Evolutionary conservation across 805 yeast species (phyloP).

Genomic region (Sugiyamaella valdiviana): DNA sequence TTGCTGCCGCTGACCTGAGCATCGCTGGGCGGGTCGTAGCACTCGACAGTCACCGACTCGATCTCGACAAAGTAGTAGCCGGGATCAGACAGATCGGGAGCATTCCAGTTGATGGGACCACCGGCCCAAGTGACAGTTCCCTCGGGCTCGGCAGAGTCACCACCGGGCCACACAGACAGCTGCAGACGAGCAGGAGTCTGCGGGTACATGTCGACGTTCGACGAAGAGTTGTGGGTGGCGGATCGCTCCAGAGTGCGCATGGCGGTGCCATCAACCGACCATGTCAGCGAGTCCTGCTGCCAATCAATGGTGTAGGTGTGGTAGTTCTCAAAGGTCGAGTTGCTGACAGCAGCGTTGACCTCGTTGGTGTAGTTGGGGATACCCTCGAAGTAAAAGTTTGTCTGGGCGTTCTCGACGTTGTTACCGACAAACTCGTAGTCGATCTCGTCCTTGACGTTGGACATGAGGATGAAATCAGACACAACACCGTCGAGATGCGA

Average conservation of each 20-base stretch:
- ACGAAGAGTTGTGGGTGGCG: constrained; percentile 53
- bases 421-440: constrained; percentile 85
- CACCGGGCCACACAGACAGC: constrained; percentile 52
- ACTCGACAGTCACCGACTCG: constrained; percentile 52
- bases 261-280: constrained; percentile 65
- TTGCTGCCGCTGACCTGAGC: constrained; percentile 41
- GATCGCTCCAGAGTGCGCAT: constrained; percentile 58
- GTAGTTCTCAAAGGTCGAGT: constrained; percentile 53
- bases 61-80: constrained; percentile 79
- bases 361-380: constrained; percentile 60
- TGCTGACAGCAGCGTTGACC: constrained; percentile 33
- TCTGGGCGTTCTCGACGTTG: constrained; percentile 58
- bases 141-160: constrained; percentile 41
- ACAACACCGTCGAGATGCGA: constrained; percentile 77
- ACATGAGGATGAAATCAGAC: constrained; percentile 72
- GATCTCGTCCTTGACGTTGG: constrained; percentile 84
- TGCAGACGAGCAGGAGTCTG: constrained; percentile 88
- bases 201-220: constrained; percentile 67
- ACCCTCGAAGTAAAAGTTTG: constrained; percentile 79
- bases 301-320: constrained; percentile 78
- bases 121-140: constrained; percentile 85
- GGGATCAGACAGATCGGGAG: constrained; percentile 59
- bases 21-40: constrained; percentile 67
- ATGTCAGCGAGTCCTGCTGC: constrained; percentile 61
- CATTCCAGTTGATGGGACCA: constrained; percentile 78